These are phyloP conservation scores for Hymenochaete sp. DNA, from an alignment of 1,284 basidiomycete species.

Conservation along the genomic window DNA sequence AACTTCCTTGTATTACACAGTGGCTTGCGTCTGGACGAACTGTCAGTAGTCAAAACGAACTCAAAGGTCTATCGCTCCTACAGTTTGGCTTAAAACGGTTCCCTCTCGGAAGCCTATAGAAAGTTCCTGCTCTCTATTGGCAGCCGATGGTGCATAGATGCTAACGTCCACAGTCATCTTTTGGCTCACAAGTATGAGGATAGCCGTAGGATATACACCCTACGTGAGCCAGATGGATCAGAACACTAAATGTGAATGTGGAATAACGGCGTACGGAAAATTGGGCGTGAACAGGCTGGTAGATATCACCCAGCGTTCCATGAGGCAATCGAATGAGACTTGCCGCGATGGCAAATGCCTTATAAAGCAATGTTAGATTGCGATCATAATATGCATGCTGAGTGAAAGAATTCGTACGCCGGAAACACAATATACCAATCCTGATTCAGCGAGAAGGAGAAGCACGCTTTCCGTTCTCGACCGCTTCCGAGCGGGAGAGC, in stretches of 20 bases:
- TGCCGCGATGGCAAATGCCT: background rate
- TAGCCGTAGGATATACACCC: conserved; percentile 5
- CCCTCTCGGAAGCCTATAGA: too few relatives aligned
- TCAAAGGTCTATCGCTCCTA: too few relatives aligned
- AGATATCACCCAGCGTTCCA: conserved; percentile 2
- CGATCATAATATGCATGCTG: background rate
- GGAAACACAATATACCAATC: conserved; percentile 5
- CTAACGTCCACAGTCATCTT: too few relatives aligned
- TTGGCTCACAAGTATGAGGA: conserved; percentile 6
- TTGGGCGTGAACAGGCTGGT: conserved; percentile 6
- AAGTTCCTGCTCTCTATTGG: too few relatives aligned
- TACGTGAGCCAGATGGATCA: background rate
- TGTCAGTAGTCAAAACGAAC: too few relatives aligned
- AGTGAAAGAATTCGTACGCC: background rate
- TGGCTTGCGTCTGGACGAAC: too few relatives aligned
- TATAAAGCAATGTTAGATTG: background rate
- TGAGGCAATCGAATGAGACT: conserved; percentile 1
- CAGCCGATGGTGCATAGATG: too few relatives aligned
- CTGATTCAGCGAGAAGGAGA: conserved; percentile 6
- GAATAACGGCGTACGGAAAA: conserved; percentile 1
- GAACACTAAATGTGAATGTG: background rate
- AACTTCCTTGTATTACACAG: too few relatives aligned
- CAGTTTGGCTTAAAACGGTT: too few relatives aligned
- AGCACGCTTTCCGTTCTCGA: conserved; percentile 1
- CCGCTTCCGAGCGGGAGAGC: background rate